Evolutionary conservation across 2,329 filamentous ascomycete genomes (phyloP), one percentile per base, ranked within the genome.

Genomic region (Colletotrichum musae): DNA sequence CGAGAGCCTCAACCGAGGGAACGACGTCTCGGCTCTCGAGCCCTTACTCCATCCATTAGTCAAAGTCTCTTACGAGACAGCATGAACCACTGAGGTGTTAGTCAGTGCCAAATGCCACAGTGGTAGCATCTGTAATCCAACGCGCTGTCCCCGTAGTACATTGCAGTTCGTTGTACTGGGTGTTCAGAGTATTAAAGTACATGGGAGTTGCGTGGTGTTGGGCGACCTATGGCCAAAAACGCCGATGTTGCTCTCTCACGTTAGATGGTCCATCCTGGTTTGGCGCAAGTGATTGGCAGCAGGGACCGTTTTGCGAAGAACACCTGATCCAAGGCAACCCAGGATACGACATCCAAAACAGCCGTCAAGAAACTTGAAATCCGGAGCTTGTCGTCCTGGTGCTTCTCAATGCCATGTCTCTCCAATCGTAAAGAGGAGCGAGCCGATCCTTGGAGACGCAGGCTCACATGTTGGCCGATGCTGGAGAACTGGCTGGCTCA

Each of bases 81-180:
- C 63, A 70, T 70, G 51, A 67, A 60, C 43, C 45, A 57, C 57
- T 48, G 36, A 28, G 24, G 41, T 56, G 54, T 45, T 54, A 6
- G 39, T 9, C 57, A 61, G 67, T 51, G 18, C 36, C 51, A 45
- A 56, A 5, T 28, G 36, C 51, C 18, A 53, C 56, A 51, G 32
- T 36, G 24, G 41, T 16, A 21, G 45, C 3, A 6, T 36, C 32
- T 36, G 32, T 10, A 10, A 10, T 36, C 9, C 21, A 24, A 24
- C 21, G 7, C 32, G 9, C 3, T 36, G 32, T 9, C 32, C 32
- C 32, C 32, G 10, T 36, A 36, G 32, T 36, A 36, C 32, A 10
- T 36, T 6, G 32, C 2, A 36, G 9, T 36, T 36, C 32, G 32
- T 4, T 10, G 32, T 36, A 36, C 5, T 9, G 7, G 32, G 32